Evolutionary conservation across 2,329 filamentous ascomycete genomes (phyloP), one percentile per base, ranked within the genome.

Genomic region (Trichoderma sp.): DNA sequence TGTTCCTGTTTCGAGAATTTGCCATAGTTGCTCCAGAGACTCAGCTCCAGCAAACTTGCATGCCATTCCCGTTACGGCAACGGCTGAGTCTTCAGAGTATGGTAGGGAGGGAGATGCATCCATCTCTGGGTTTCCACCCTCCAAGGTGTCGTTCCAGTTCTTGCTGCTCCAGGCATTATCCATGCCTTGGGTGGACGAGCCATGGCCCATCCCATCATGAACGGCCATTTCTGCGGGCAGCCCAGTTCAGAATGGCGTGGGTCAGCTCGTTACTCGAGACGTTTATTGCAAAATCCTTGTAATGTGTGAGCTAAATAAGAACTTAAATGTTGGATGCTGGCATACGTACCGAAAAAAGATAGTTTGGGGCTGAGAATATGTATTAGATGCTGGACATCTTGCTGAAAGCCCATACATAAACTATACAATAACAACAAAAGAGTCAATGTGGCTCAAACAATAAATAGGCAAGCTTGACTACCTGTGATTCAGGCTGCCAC

Each of bases 31-130:
- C 6, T 82, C 81, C 16, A 83, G 78, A n/a, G 79, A 81, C 2
- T 82, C 79, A 12, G 78, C 81, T 3, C 83, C 83, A 4, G 85
- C 81, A 27, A 85, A 82, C 6, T 83, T 81, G 76, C 84, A 85
- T 4, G 82, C 81, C 80, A 82, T 84, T 38, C 85, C 84, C 24
- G 86, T 78, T 11, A 86, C 79, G 4, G 84, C 85, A 67, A 86
- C 75, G 11, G 21, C 50, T 56, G 50, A 24, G 50, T 56, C 50
- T 56, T 56, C n/a, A 56, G 50, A 56, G 21, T 56, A 56, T 56
- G 50, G 50, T 56, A 56, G 50, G n/a, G 45, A 53, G 45, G 45
- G 45, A 56, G 21, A 56, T 14, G 50, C 21, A 56, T 56, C 50
- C 50, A 24, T 56, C n/a, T 56, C 50, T 24, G 50, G 21, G 50